phyloP scores from a whole-genome alignment of 1,139 yeast genomes.

The Scheffersomyces segobiensis region DNA sequence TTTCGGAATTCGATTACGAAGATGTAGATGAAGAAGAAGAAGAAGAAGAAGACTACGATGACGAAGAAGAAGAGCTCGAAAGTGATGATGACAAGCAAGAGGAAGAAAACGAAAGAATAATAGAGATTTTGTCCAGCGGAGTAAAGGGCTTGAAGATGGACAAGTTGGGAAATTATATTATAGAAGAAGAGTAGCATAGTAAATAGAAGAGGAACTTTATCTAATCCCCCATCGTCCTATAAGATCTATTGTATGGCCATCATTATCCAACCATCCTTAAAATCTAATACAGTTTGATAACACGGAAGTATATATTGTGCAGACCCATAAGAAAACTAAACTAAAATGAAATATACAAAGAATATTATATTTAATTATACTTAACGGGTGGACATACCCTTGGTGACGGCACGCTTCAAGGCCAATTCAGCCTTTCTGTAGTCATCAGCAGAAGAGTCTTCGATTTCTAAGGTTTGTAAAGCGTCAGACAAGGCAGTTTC shows the following conservation, averaged over 20 bases:
- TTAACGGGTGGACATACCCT: conserved; percentile 99
- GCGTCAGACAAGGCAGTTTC: conserved; percentile 99
- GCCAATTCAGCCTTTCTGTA: conserved; percentile 99
- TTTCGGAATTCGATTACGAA: conserved; percentile 21
- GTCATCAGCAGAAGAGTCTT: conserved; percentile 95
- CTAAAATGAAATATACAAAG: conserved; percentile 20
- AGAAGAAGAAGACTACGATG: conserved; percentile 15
- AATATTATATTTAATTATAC: conserved; percentile 18
- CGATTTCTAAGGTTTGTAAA: conserved; percentile 95
- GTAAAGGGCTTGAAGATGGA: conserved; percentile 69
- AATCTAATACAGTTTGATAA: not conserved
- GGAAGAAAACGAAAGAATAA: conserved; percentile 71
- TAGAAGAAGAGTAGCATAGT: conserved; percentile 39
- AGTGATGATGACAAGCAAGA: conserved; percentile 35
- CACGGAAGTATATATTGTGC: not conserved
- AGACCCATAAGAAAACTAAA: conserved; percentile 18
- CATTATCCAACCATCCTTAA: not conserved
- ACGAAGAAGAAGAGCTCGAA: conserved; percentile 27
- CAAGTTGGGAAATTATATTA: conserved; percentile 74
- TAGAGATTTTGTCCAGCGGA: conserved; percentile 66
- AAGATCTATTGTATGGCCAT: too few species aligned
- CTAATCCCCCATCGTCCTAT: too few species aligned
- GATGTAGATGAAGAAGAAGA: conserved; percentile 33
- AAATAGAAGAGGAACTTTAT: not conserved
- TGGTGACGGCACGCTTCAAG: conserved; percentile 98